Evolutionary conservation across 768 basidiomycete species (phyloP), one percentile per base, ranked within the genome.

Genomic region (Megacollybia marginata): DNA sequence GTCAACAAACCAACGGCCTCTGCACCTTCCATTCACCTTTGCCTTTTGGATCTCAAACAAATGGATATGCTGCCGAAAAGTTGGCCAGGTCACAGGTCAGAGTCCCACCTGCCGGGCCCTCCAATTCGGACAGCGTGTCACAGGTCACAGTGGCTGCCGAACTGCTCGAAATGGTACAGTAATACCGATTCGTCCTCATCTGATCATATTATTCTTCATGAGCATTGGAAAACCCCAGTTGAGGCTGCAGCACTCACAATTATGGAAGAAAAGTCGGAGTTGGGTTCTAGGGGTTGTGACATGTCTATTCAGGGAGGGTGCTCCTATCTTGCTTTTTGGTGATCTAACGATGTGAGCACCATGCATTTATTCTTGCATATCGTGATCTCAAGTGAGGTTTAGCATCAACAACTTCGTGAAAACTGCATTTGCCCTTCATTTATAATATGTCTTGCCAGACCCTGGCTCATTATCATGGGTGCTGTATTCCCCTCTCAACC

Each of bases 401-500:
- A 33, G 46, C 19, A 33, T 31, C 9, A 34, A 47, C 11, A n/a
- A 15, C 11, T 47, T 13, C 28, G 12, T 28, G 10, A 47, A 11
- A 33, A 11, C 9, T 31, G 38, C 28, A 55, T 51, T 38, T 62
- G 54, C 16, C 64, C 65, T 1, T 1, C 53, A 10, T 67, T 65
- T 33, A 7, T 65, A 28, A 32, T 62, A 20, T 48, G 52, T 16
- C 33, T 48, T 4, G 57, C 48, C 12, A 57, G 60, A 9, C 55
- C 62, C 15, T 58, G 57, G 54, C 33, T 67, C 9, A 33, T 44
- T 9, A 51, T 67, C 28, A 47, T 59, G 42, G 67, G 65, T 13
- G 59, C 51, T 13, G 43, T 63, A 3, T 12, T 59, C 9, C 56
- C 57, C 0, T 8, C 23, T 12, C 15, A 35, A 0, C 57, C 54